Base-by-base conservation (phyloP, 2,329 filamentous ascomycete genomes). In the Aureobasidium vineae region DNA sequence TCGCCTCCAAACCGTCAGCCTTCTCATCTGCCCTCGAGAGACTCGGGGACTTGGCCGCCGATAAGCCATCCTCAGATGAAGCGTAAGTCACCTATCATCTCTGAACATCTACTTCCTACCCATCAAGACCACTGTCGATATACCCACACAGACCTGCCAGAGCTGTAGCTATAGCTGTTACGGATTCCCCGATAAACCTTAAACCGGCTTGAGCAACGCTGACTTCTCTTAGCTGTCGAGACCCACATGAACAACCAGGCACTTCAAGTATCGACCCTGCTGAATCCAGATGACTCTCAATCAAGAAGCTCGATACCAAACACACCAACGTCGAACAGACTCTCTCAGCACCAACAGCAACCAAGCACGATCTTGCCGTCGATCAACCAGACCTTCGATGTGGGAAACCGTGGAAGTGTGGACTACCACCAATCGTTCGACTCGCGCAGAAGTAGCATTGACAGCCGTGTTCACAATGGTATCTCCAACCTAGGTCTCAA, bases 361-460 rank as follows among this genome's bases (percentile, higher is more conserved):
- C 59, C 38, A 16, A 70, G 79, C 67, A 73, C 75, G 26, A 75
- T 72, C 43, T 75, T 87, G 11, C 85, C 86, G 2, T 84, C 85
- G 0, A 82, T 87, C 69, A 86, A 86, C 63, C 84, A 86, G 70
- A 78, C 77, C 23, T 81, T 81, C 70, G 54, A 72, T 65, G 41
- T 15, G 7, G 50, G 49, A 70, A 68, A 71, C 69, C 72, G 74
- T 19, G 72, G 73, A 53, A 74, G 72, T 50, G 68, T 71, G 53
- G 84, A 87, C 57, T 79, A 80, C 6, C 74, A 77, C 38, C 78
- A 80, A 0, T 79, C 84, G 26, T 76, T 81, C 41, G 83, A 88
- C 57, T 86, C 88, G 56, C 84, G 89, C 67, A 85, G 90, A 63
- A 90, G 91, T 77, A 93, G 90, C 72, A 88, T 93, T 5, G 90